Evolutionary conservation across 2,329 filamentous ascomycete genomes (phyloP), one percentile per base, ranked within the genome.

Genomic region (Exserohilum rostratum): DNA sequence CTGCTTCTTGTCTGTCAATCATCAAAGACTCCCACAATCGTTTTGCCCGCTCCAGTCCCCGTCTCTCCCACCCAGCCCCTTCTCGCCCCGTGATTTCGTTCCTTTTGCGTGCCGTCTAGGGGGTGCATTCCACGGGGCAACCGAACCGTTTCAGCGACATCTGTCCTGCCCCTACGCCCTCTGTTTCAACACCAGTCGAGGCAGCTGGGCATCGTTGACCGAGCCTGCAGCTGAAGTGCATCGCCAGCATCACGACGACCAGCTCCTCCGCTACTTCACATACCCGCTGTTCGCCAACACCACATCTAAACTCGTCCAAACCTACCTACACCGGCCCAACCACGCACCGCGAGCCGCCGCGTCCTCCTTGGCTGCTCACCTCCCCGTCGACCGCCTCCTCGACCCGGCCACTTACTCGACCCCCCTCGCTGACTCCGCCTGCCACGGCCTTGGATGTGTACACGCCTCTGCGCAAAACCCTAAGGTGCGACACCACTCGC

Each of bases 61-160:
- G 48, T 57, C 42, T 48, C 57, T 15, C 13, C 52, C 39, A 40
- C 47, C 46, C 22, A n/a, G 47, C 44, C 48, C 55, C 55, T 37
- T 47, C 39, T 39, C 48, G 39, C 44, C 38, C 64, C 20, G 20
- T 29, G 22, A 27, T 27, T 50, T 40, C 68, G 62, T 70, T 73
- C 67, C 67, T 68, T 71, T 60, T 59, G 55, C 61, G 46, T 64
- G 55, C 56, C 60, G 53, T 54, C 54, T 65, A 68, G 69, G 72
- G 72, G 65, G 62, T 62, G 63, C 70, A 74, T 73, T 74, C 71
- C 69, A 52, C 55, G 68, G 65, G 63, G 61, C 64, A 42, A 45
- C 53, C 61, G 53, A 55, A 53, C 64, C 61, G 52, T 63, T 55
- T 55, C 53, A 55, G 44, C 47, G 27, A 29, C 48, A 46, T 37